These are phyloP conservation scores for Alternaria angustiovoidea DNA, from an alignment of 2,329 filamentous ascomycete genomes.

Conservation along the genomic window DNA sequence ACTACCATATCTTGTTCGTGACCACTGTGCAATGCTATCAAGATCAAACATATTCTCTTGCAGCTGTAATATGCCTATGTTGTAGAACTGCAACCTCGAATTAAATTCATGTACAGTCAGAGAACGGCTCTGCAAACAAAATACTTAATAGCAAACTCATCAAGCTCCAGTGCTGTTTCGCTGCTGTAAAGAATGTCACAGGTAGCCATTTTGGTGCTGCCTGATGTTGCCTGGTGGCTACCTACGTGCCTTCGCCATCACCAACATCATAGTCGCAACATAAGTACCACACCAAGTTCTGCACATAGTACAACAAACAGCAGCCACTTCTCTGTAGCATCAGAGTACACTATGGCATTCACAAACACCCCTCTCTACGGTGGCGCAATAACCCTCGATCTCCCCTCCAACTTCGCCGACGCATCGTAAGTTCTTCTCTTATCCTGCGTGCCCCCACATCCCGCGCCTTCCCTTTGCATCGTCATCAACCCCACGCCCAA, in stretches of 20 bases:
- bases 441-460: constrained; percentile 15
- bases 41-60: not conserved
- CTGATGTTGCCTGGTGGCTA: constrained; percentile 47
- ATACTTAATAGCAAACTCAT: rapidly evolving
- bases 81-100: not conserved
- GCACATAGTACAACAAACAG: not conserved
- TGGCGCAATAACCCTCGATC: constrained; percentile 73
- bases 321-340: constrained; percentile 29
- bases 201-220: constrained; percentile 38
- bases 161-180: not conserved
- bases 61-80: not conserved
- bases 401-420: constrained; percentile 74
- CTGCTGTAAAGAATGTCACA: constrained; percentile 5
- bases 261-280: constrained; percentile 27
- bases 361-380: constrained; percentile 71
- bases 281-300: constrained; percentile 26
- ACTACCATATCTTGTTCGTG: not conserved
- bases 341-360: constrained; percentile 55
- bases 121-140: not conserved
- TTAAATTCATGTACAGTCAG: rapidly evolving
- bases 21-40: not conserved
- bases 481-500: not conserved
- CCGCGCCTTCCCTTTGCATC: constrained; percentile 13
- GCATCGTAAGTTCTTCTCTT: constrained; percentile 66
- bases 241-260: constrained; percentile 30